These are phyloP conservation scores for Coemansia javaensis DNA, from an alignment of 192 early-diverging fungal species.

Conservation along the genomic window DNA sequence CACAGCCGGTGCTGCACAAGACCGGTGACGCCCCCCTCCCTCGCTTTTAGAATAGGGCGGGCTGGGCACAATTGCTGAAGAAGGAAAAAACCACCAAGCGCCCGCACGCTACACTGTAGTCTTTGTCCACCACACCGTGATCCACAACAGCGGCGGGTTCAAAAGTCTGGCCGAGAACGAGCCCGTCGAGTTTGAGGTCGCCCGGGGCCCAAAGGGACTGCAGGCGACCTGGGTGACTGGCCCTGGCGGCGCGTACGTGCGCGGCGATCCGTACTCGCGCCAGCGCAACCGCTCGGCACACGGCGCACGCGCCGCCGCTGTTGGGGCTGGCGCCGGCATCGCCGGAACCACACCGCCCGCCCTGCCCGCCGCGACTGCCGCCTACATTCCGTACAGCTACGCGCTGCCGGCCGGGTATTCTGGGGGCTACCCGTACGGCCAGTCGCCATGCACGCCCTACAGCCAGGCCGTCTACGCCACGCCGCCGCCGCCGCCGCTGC, in stretches of 20 bases:
- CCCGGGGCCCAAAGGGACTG: conserved; percentile 72
- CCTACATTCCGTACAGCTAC: conserved; percentile 16
- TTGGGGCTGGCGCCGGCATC: background rate
- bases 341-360: too few relatives aligned
- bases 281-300: conserved; percentile 9
- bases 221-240: conserved; percentile 81
- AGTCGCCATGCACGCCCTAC: conserved; percentile 23
- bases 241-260: conserved; percentile 62
- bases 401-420: conserved; percentile 15
- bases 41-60: too few relatives aligned
- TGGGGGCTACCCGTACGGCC: conserved; percentile 18
- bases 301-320: background rate
- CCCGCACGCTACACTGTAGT: too few relatives aligned
- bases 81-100: too few relatives aligned
- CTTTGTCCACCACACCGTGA: conserved; percentile 76
- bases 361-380: conserved; percentile 4
- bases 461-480: conserved; percentile 9
- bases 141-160: conserved; percentile 70
- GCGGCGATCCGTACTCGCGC: conserved; percentile 66
- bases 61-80: too few relatives aligned
- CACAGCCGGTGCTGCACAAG: too few relatives aligned
- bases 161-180: conserved; percentile 68
- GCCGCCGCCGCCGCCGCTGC: conserved; percentile 4
- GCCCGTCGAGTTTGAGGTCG: conserved; percentile 64
- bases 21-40: too few relatives aligned